Percentiles rank a stretch among this genome's conserved stretches.
These are phyloP conservation scores for Fraxinus sp. DNA, from an alignment of 305 asterid genomes.

Conservation along the genomic window DNA sequence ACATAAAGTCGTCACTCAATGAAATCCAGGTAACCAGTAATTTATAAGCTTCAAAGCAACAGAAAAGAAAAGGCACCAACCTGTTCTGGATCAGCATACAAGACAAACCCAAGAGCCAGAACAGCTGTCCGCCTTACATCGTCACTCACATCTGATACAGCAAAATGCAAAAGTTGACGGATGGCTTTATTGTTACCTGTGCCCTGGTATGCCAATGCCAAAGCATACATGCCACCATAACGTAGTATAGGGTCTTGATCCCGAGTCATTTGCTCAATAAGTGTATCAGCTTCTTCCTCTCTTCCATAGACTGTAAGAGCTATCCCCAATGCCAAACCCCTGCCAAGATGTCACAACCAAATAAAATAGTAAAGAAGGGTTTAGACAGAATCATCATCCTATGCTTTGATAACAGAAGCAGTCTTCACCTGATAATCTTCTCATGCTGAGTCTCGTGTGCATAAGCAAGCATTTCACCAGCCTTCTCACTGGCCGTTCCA, in stretches of 20 bases:
- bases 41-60: background rate
- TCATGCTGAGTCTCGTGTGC: constrained; percentile 99
- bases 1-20: background rate
- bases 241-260: constrained; percentile 96
- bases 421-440: constrained; percentile 54
- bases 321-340: constrained; percentile 92
- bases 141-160: constrained; percentile 94
- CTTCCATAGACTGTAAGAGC: constrained; percentile 95
- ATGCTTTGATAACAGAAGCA: background rate
- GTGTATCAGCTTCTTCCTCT: constrained; percentile 88
- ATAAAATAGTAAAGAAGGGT: constrained; percentile 19
- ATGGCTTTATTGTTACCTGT: constrained; percentile 92
- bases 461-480: constrained; percentile 95
- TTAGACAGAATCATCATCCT: background rate
- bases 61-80: constrained; percentile 35
- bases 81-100: constrained; percentile 94
- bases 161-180: constrained; percentile 90
- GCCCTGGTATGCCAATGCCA: constrained; percentile 95
- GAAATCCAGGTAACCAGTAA: background rate
- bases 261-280: constrained; percentile 90
- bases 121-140: constrained; percentile 98
- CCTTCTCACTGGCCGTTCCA: constrained; percentile 97
- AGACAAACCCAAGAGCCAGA: constrained; percentile 85
- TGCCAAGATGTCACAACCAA: constrained; percentile 26
- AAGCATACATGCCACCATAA: constrained; percentile 95